These are phyloP conservation scores for Gracilaria gracilis DNA, from an alignment of 23 red algal genomes.

Conservation along the genomic window DNA sequence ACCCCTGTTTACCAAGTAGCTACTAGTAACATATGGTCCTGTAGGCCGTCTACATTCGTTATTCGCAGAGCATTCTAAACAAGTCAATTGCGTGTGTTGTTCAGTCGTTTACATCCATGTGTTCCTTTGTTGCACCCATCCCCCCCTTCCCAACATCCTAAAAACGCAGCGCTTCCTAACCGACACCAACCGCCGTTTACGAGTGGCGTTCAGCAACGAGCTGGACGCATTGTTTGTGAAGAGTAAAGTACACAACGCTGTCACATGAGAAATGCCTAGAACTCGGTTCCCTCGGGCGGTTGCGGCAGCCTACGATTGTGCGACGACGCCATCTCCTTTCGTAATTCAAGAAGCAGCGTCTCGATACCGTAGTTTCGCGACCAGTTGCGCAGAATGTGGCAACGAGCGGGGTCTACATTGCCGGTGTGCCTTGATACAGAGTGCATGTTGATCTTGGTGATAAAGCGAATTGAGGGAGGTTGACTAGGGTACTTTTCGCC, in stretches of 20 bases:
- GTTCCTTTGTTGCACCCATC: slow-evolving; percentile 8
- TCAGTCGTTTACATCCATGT: slow-evolving; percentile 3
- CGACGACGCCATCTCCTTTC: slow-evolving; percentile 93
- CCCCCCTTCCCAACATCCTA: no score
- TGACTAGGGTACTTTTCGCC: slow-evolving; percentile 87
- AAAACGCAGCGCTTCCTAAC: slow-evolving; percentile 3
- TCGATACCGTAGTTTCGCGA: slow-evolving; percentile 85
- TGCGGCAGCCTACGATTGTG: slow-evolving; percentile 89
- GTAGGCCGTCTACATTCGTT: slow-evolving; percentile 31
- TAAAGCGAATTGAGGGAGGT: slow-evolving; percentile 87
- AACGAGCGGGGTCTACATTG: slow-evolving; percentile 83
- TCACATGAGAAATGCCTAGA: slow-evolving; percentile 35
- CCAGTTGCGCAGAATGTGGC: slow-evolving; percentile 89
- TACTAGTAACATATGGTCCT: slow-evolving; percentile 25
- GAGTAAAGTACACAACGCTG: slow-evolving; percentile 11
- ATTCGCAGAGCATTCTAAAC: slow-evolving; percentile 32
- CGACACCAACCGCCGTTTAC: neutral
- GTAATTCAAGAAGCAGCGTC: slow-evolving; percentile 90
- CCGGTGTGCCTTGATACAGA: slow-evolving; percentile 92
- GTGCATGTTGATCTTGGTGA: slow-evolving; percentile 90
- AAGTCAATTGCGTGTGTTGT: slow-evolving; percentile 54
- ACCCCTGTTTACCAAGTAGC: slow-evolving; percentile 42
- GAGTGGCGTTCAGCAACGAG: neutral
- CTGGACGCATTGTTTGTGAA: neutral
- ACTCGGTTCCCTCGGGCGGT: slow-evolving; percentile 90